A percentile compares a stretch with the other conserved stretches of the same genome.
Conservation (phyloP, 2,329 filamentous ascomycete species). For the Botryotinia narcissicola region DNA sequence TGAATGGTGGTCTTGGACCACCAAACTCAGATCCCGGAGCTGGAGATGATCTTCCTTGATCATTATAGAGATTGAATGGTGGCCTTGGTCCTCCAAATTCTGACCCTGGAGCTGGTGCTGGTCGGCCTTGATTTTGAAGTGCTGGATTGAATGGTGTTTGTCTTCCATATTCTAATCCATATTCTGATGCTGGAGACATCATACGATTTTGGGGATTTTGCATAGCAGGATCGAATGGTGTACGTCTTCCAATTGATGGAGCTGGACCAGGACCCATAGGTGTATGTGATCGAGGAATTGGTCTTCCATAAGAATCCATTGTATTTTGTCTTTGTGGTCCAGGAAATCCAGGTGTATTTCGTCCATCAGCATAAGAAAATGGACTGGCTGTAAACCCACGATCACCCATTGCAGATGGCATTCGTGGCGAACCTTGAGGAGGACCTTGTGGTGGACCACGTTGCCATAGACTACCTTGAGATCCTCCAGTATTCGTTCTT, state of each 20-base stretch:
- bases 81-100: conserved; percentile 3
- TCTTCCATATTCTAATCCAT: conserved; percentile 15
- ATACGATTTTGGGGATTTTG: conserved; percentile 14
- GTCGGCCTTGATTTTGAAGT: conserved; percentile 6
- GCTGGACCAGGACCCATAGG: conserved; percentile 28
- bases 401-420: conserved; percentile 35
- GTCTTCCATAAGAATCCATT: conserved; percentile 32
- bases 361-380: conserved; percentile 31
- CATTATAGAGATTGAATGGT: neutral
- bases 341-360: conserved; percentile 16
- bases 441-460: conserved; percentile 24
- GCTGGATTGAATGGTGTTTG: conserved; percentile 1
- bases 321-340: conserved; percentile 21
- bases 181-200: conserved; percentile 4
- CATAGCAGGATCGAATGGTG: conserved; percentile 30
- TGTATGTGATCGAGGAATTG: conserved; percentile 35
- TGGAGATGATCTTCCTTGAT: conserved; percentile 1
- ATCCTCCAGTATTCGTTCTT: conserved; percentile 33
- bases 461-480: conserved; percentile 32
- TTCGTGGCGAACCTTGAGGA: conserved; percentile 28
- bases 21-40: neutral
- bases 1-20: neutral
- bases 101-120: conserved; percentile 1
- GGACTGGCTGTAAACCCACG: conserved; percentile 36
- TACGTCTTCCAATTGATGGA: conserved; percentile 33